Base-by-base conservation (phyloP, 768 basidiomycete genomes). In the Lactarius tabidus region DNA sequence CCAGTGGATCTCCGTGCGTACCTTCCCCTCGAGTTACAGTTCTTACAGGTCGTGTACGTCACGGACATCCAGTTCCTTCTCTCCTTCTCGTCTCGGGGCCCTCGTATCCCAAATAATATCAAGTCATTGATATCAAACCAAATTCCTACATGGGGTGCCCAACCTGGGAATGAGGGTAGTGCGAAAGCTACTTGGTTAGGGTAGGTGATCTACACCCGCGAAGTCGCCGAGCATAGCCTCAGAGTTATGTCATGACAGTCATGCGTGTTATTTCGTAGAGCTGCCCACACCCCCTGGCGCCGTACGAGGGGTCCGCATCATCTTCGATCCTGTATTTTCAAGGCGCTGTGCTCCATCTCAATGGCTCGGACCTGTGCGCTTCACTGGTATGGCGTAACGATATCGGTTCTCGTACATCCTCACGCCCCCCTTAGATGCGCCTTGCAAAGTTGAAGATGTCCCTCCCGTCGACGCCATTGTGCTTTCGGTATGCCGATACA, bases 381-480 rank as follows among this genome's bases (percentile, higher is more conserved):
- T 70, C 51, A 75, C 77, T 1, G 69, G 78, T 79, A 48, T 62
- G 72, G 69, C 59, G 18, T 18, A 26, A 6, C 1, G 6, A n/a
- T 18, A 10, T 5, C 23, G 9, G n/a, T 10, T 35, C 14, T 26
- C 7, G n/a, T 7, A 15, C 23, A 35, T 36, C 55, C 17, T 29
- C 56, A 38, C 3, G 18, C 31, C 28, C 14, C n/a, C 35, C 41
- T 53, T 61, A 77, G 76, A 74, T 8, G 45, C 77, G 0, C 78
- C 81, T 0, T 79, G 79, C 59, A 61, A 71, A 15, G 73, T 78
- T n/a, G 72, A 76, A 36, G 79, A 82, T 2, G 72, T 85, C 28
- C 83, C 83, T 1, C 72, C 79, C 3, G 73, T 84, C n/a, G 82
- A 84, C 67, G 77, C 76, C 7, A 77, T 85, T 45, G 78, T 80